Evolutionary conservation across 495 filamentous ascomycete species (phyloP), one percentile per base, ranked within the genome.

Genomic region (Aspergillus saccharolyticus): DNA sequence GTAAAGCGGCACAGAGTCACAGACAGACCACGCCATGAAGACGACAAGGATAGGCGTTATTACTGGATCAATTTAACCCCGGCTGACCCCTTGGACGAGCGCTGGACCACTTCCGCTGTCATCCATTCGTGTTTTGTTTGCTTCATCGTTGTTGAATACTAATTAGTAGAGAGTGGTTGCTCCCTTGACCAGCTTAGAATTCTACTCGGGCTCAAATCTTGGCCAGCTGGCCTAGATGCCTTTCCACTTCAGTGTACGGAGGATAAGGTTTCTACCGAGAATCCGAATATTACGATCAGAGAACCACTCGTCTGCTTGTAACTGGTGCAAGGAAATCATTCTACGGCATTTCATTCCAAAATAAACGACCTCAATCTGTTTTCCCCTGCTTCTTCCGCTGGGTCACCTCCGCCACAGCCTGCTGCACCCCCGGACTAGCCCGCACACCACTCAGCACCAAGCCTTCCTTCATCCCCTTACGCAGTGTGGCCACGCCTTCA

Each of bases 371-470:
- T 54, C n/a, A 66, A 49, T 66, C 61, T 16, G 33, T 59, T 49
- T 66, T 68, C 47, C 65, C 64, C 30, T 58, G 65, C 54, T 65
- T 77, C 63, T 82, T 73, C 71, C 78, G 82, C 65, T 81, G 73
- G 45, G 88, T 60, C 52, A 83, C 81, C 53, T 77, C 76, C 30
- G 82, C 86, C 53, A 91, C 73, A 16, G 89, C 89, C 65, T 88
- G 82, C 64, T 86, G 81, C 52, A 94, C 89, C 75, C 87, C 88
- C 15, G 85, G 85, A 72, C 89, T 88, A 44, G 75, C 74, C 53
- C 85, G 73, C 42, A 93, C 85, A 7, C 86, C 85, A 57, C 85
- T 88, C 63, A 90, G 78, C 28, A 94, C 83, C 55, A 94, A 70
- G 77, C 89, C 90, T 58, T 91, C 88, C 70, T 82, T 86, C 63